Percentiles rank a stretch among this genome's conserved stretches.
phyloP scores from a whole-genome alignment of 768 basidiomycete genomes.

The Phylloporus sp. region DNA sequence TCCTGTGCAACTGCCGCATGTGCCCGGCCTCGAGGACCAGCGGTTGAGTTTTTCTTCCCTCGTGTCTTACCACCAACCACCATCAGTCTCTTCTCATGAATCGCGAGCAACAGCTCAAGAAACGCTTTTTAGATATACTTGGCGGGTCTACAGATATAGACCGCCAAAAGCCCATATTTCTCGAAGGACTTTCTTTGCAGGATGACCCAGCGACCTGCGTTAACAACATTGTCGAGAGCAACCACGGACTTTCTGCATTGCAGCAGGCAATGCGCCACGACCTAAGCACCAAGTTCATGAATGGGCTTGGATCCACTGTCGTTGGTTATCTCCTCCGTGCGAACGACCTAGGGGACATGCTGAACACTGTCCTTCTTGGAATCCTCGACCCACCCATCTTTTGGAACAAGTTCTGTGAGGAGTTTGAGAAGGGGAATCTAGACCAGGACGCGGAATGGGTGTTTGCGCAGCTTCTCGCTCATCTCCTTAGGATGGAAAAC shows the following conservation, averaged over 20 bases:
- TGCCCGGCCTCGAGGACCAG: background rate
- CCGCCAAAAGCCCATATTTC: slow-evolving; percentile 32
- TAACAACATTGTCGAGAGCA: slow-evolving; percentile 34
- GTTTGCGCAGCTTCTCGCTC: slow-evolving; percentile 49
- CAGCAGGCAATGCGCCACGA: slow-evolving; percentile 42
- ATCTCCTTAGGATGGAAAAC: slow-evolving; percentile 41
- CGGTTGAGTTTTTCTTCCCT: background rate
- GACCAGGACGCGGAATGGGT: slow-evolving; percentile 32
- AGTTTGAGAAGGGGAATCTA: slow-evolving; percentile 34
- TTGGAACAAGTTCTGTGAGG: slow-evolving; percentile 38
- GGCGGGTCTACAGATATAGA: slow-evolving; percentile 27
- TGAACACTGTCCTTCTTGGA: slow-evolving; percentile 36
- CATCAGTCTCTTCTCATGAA: slow-evolving; percentile 10
- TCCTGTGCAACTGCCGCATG: background rate
- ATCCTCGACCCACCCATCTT: slow-evolving; percentile 52
- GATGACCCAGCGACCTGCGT: slow-evolving; percentile 37
- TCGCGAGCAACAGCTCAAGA: slow-evolving; percentile 29
- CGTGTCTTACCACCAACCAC: background rate
- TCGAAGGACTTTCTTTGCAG: slow-evolving; percentile 44
- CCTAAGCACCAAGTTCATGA: slow-evolving; percentile 37
- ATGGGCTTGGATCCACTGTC: slow-evolving; percentile 37
- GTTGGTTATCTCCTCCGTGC: slow-evolving; percentile 40
- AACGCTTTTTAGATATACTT: slow-evolving; percentile 34
- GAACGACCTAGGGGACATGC: slow-evolving; percentile 33
- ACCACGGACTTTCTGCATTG: slow-evolving; percentile 35